Base-by-base conservation (phyloP, 2,329 filamentous ascomycete species). In the Mycosphaerella sp. region DNA sequence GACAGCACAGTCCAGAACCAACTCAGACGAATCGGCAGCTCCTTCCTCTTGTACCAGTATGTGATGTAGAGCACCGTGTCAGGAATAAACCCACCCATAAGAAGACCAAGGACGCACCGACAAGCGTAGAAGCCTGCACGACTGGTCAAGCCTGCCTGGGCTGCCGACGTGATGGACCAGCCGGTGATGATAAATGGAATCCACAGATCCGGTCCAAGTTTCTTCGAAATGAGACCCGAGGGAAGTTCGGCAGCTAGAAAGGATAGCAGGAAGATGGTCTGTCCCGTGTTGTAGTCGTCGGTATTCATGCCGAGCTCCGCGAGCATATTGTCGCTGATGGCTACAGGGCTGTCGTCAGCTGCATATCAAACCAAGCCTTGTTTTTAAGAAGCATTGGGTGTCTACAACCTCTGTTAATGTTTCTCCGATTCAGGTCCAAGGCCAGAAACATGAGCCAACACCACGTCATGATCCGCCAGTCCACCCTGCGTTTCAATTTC, bases 51-150 rank as follows among this genome's bases (percentile, higher is more conserved):
- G 45, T 62, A 62, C 59, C 58, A 62, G 52, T 62, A 62, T 10
- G 58, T 62, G 42, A 62, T 60, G 48, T 62, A 62, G 3, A 62
- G 52, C 5, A 86, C 78, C n/a, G 81, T 80, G 52, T 83, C 81
- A 2, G 59, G 59, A 14, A 62, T 62, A 54, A 67, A 69, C 1
- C 67, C 66, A 29, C 69, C 69, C 59, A 72, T 73, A 2, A 73
- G 59, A 0, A 71, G 57, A 1, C 73, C 72, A 4, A 75, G 66
- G 6, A 75, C 57, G 4, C 67, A 69, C 0, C 73, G 64, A 1
- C 68, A 67, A 21, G 64, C 66, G 38, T 67, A 72, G 59, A 71
- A 74, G 0, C 67, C 62, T 0, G 67, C 56, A 43, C 68, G 68
- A 12, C 61, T 68, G 2, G 56, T 68, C 11, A 64, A 21, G 23